Conservation (phyloP, 1,284 basidiomycete genomes). For the Phylloboletellus chloephorus region DNA sequence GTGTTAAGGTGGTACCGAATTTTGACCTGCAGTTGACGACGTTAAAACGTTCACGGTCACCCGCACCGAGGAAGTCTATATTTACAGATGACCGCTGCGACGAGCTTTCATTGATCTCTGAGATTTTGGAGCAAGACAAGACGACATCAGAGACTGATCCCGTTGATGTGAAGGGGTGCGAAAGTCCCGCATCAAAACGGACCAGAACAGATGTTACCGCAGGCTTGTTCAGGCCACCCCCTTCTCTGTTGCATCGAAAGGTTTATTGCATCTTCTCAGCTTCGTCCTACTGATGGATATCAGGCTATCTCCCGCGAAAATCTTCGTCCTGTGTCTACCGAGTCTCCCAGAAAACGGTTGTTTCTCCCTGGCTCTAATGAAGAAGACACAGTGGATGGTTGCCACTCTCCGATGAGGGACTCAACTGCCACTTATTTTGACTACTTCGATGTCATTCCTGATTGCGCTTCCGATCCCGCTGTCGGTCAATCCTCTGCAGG, state of each 20-base stretch:
- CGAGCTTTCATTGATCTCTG: constrained; percentile 43
- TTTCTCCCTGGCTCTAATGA: constrained; percentile 18
- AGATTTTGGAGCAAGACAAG: constrained; percentile 28
- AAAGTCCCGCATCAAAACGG: constrained; percentile 20
- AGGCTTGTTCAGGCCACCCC: background rate
- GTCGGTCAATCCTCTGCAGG: constrained; percentile 6
- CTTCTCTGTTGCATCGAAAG: constrained; percentile 15
- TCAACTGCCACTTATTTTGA: constrained; percentile 14
- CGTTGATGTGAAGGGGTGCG: constrained; percentile 7
- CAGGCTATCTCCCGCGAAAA: constrained; percentile 5
- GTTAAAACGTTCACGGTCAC: constrained; percentile 34
- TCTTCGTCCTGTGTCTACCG: constrained; percentile 1
- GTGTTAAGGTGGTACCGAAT: constrained; percentile 37
- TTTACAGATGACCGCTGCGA: constrained; percentile 37
- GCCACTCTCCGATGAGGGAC: background rate
- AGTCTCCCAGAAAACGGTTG: constrained; percentile 8
- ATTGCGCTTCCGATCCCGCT: constrained; percentile 8
- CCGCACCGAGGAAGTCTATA: constrained; percentile 12
- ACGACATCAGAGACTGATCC: constrained; percentile 27
- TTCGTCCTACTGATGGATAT: constrained; percentile 11
- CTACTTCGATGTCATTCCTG: constrained; percentile 30
- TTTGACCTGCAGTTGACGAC: constrained; percentile 52
- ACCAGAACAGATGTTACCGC: constrained; percentile 4
- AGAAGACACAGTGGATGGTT: constrained; percentile 8
- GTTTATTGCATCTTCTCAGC: constrained; percentile 12